Evolutionary conservation across 768 basidiomycete species (phyloP), one percentile per base, ranked within the genome.

Genomic region (Hygrocybe punicea): DNA sequence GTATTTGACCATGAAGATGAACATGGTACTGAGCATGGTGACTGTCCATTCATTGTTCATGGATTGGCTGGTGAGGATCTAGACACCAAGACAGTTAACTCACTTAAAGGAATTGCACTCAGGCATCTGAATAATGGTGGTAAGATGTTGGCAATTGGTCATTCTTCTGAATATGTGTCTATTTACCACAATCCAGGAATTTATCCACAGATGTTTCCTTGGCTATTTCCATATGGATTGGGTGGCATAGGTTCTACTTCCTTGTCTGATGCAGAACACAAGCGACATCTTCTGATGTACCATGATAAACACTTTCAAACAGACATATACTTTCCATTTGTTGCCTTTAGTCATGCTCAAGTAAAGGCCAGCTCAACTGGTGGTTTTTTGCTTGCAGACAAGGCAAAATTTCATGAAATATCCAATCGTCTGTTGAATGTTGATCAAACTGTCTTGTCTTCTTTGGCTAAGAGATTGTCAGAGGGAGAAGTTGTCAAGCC

Each of bases 261-360:
- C n/a, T 33, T 73, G 9, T 59, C 61, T 2, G 63, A 63, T 9
- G n/a, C 39, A 7, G 25, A 21, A 7, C 70, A 71, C 24, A 70
- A 69, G n/a, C 39, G 58, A 39, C 51, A 62, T 11, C 50, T 70
- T 1, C 53, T 78, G 0, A 63, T 72, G 67, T 78, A 75, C 56
- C 67, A 72, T 56, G 76, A 78, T 44, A 73, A 74, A 16, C 51
- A 67, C 0, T 77, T 73, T 65, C 76, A 79, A 53, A 53, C 33
- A 0, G 75, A 80, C 55, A 19, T 59, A 1, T 61, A 65, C 34
- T 80, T 76, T 58, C 64, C 73, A 0, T 69, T 78, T 23, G 59
- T 76, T 13, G 69, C 68, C 0, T 78, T 78, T 50, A 78, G 71
- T 50, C 74, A 79, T 51, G 58, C 69, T 19, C 78, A 78, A 48